A percentile compares a stretch with the other conserved stretches of the same genome.
phyloP scores from a whole-genome alignment of 106 monocot species.

The Dendrobium catenatum region DNA sequence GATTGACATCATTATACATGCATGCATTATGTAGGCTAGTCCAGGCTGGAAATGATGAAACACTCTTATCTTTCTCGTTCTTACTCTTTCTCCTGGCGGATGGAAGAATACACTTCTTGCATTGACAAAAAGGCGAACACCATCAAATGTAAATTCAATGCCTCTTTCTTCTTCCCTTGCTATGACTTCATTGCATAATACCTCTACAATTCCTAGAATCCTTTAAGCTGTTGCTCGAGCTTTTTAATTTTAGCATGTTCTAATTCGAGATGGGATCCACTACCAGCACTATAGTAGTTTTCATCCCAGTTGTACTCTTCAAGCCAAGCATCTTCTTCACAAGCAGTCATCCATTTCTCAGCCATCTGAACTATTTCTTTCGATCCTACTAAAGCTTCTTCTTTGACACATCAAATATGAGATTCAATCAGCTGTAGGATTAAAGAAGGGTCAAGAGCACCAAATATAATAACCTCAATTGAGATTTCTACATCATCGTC shows the following conservation, averaged over 20 bases:
- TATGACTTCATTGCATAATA: constrained; percentile 32
- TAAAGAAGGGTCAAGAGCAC: constrained; percentile 48
- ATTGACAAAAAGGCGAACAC: constrained; percentile 50
- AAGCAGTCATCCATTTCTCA: constrained; percentile 64
- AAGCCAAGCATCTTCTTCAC: constrained; percentile 64
- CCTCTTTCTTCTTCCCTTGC: constrained; percentile 64
- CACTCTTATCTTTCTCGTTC: constrained; percentile 30
- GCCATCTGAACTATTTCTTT: constrained; percentile 61
- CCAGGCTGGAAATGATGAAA: too few relatives aligned
- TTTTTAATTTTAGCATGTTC: constrained; percentile 54
- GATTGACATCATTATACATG: too few relatives aligned
- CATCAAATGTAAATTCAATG: constrained; percentile 48
- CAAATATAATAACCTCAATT: constrained; percentile 27
- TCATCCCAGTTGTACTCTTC: constrained; percentile 60
- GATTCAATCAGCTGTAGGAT: constrained; percentile 51
- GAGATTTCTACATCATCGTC: constrained; percentile 23
- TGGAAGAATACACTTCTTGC: constrained; percentile 55
- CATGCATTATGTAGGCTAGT: too few relatives aligned
- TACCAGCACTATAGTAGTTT: constrained; percentile 65
- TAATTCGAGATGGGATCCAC: constrained; percentile 54
- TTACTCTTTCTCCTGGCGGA: constrained; percentile 58
- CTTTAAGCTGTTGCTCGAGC: constrained; percentile 50
- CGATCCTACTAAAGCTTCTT: constrained; percentile 51
- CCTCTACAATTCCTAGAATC: constrained; percentile 57
- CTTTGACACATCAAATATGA: constrained; percentile 50